These are phyloP conservation scores for Eutreptiella sp. DNA, from an alignment of 208 protist species.

Conservation along the genomic window DNA sequence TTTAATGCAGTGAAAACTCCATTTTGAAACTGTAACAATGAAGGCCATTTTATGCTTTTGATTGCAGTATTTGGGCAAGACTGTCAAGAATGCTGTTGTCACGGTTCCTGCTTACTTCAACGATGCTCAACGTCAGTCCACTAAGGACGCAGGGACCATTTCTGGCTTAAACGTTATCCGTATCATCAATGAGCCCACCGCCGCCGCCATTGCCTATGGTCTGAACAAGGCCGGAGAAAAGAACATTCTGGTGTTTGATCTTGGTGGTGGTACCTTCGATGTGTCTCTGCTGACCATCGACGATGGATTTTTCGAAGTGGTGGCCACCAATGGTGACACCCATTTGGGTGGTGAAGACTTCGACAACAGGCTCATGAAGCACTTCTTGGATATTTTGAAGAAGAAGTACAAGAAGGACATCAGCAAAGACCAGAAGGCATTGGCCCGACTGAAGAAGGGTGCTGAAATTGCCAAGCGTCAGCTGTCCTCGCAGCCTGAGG, in stretches of 20 bases:
- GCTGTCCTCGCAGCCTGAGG: constrained; percentile 64
- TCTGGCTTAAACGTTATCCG: constrained; percentile 83
- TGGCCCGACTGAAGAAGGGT: constrained; percentile 66
- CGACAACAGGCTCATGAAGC: constrained; percentile 83
- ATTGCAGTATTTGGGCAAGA: constrained; percentile 60
- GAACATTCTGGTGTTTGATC: constrained; percentile 90
- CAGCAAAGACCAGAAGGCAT: constrained; percentile 10
- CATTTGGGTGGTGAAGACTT: constrained; percentile 96
- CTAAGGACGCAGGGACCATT: constrained; percentile 85
- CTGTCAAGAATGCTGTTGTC: constrained; percentile 75
- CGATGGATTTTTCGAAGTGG: constrained; percentile 87
- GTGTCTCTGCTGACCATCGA: constrained; percentile 90
- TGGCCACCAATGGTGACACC: constrained; percentile 88
- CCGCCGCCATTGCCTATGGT: constrained; percentile 88
- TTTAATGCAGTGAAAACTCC: too few relatives aligned
- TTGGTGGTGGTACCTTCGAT: constrained; percentile 94
- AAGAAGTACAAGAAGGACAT: constrained; percentile 66
- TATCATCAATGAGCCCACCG: constrained; percentile 94
- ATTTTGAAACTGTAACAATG: too few relatives aligned
- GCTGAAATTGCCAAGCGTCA: constrained; percentile 87
- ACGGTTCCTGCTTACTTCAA: constrained; percentile 90
- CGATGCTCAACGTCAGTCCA: constrained; percentile 84
- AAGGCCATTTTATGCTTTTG: too few relatives aligned
- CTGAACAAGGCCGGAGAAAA: constrained; percentile 73
- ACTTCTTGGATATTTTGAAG: constrained; percentile 83